phyloP scores from a whole-genome alignment of 345 rosid species.

The Lepidium sativum region DNA sequence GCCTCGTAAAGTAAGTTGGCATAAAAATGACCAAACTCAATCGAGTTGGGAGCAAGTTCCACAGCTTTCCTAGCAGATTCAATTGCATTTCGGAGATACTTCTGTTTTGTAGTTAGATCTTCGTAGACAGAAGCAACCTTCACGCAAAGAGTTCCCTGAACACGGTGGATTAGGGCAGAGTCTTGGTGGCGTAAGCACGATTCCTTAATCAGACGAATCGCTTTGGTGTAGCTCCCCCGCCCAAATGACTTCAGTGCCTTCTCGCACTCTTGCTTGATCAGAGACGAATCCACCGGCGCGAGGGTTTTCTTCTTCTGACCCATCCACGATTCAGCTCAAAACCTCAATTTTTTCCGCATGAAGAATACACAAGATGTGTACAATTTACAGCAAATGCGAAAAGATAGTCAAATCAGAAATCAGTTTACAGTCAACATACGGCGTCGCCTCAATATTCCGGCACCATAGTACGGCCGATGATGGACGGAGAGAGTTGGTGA shows the following conservation, averaged over 20 bases:
- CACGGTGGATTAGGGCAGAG: too few species aligned
- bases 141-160: too few species aligned
- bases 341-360: constrained; percentile 29
- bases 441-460: neutral
- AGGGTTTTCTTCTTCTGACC: constrained; percentile 56
- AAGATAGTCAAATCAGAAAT: constrained; percentile 15
- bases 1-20: constrained; percentile 77
- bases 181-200: too few species aligned
- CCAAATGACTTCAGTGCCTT: constrained; percentile 69
- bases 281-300: constrained; percentile 23
- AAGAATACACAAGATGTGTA: neutral
- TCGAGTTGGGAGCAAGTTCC: constrained; percentile 60
- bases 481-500: constrained; percentile 40
- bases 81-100: too few species aligned
- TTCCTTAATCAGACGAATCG: too few species aligned
- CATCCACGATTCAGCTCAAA: too few species aligned
- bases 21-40: constrained; percentile 77
- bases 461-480: constrained; percentile 14
- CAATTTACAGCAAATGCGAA: neutral
- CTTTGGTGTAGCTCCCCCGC: constrained; percentile 77
- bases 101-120: too few species aligned
- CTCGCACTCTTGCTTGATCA: constrained; percentile 69
- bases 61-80: too few species aligned
- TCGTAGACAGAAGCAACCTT: too few species aligned
- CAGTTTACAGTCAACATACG: neutral